Evolutionary conservation across 768 basidiomycete species (phyloP), one percentile per base, ranked within the genome.

Genomic region (Punctularia strigosozonata): DNA sequence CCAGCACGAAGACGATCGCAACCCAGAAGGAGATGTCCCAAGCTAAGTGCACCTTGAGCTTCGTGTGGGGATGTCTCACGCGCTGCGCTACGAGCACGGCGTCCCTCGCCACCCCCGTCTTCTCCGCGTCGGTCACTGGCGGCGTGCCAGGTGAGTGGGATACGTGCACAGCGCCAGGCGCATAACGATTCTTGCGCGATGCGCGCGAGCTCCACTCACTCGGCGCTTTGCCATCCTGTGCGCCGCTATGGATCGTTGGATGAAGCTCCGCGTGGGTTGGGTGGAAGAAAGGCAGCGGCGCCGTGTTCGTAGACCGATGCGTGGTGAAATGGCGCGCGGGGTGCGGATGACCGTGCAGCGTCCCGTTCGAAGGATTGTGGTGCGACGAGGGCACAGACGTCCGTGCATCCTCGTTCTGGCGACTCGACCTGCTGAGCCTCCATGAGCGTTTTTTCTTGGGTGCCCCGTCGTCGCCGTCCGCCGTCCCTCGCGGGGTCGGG

Each of bases 191-290:
- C 38, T 50, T 51, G 28, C 52, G 45, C 2, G 52, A 54, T 7
- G 46, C 55, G 20, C 68, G 53, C 1, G 68, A 65, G n/a, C 57
- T 61, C 66, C 68, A 68, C 8, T 41, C 26, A 10, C 62, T 32
- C 12, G 50, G 28, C 28, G 36, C 37, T 17, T 30, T 34, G 38
- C 24, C 42, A 6, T 13, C 30, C 31, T 28, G 18, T 36, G 40
- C 38, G 20, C 28, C 8, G 38, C 28, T 10, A 21, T 23, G 8
- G 37, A 23, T 5, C 38, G n/a, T 33, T 24, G 33, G 42, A n/a
- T 43, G 40, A 4, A 65, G 53, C 3, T 42, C 48, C 4, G 51
- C 63, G 22, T 56, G 56, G 4, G 65, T 65, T 5, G 64, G 63
- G 42, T 64, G 60, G 23, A 65, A 52, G 25, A 61, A 32, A 12